phyloP scores from a whole-genome alignment of 2,329 filamentous ascomycete species.

The Rutstroemia sp. region DNA sequence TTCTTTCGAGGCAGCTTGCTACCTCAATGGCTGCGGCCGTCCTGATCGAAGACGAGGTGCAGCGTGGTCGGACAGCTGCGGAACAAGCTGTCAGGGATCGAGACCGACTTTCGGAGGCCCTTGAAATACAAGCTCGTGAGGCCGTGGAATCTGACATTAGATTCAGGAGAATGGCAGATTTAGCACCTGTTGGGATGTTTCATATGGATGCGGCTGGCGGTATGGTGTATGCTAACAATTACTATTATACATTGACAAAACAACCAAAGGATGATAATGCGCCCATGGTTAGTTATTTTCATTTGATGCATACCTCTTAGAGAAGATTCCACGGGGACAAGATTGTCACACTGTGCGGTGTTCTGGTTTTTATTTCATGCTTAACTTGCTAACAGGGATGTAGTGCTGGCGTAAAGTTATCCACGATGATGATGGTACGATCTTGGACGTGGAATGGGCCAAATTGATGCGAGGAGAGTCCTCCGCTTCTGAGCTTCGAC shows the following conservation, averaged over 20 bases:
- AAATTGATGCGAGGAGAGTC: constrained; percentile 17
- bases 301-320: neutral
- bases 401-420: neutral
- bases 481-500: constrained; percentile 19
- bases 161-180: constrained; percentile 64
- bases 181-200: constrained; percentile 68
- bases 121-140: constrained; percentile 48
- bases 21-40: constrained; percentile 78
- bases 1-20: constrained; percentile 67
- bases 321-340: neutral
- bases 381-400: neutral
- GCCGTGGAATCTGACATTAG: constrained; percentile 47
- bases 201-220: constrained; percentile 58
- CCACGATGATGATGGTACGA: constrained; percentile 1
- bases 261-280: neutral
- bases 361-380: neutral
- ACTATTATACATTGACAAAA: constrained; percentile 39
- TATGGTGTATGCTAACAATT: constrained; percentile 65
- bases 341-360: neutral
- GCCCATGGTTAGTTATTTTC: neutral
- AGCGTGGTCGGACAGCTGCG: constrained; percentile 64
- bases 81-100: constrained; percentile 68
- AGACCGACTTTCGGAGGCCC: constrained; percentile 60
- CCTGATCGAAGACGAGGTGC: constrained; percentile 76
- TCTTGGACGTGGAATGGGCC: constrained; percentile 18